Evolutionary conservation across 139 green algal species (phyloP).

Genomic region (Protoeuglena noctilucae): DNA sequence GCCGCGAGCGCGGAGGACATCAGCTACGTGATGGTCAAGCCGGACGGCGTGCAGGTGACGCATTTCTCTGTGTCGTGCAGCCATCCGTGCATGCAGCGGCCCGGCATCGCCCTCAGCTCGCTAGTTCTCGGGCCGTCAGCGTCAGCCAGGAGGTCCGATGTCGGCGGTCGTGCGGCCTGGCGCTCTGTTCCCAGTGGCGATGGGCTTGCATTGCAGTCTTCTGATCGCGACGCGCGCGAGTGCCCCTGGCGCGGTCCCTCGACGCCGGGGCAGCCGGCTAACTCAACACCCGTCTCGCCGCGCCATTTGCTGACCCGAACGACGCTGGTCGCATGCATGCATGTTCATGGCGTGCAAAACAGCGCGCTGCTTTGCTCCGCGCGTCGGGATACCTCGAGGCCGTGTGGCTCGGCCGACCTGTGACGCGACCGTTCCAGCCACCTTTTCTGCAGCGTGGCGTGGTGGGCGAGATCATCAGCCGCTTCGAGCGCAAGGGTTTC

Average conservation of each 20-base stretch:
- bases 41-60: slow-evolving; percentile 76
- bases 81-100: background rate
- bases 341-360: slow-evolving; percentile 4
- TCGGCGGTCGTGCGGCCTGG: too few species aligned
- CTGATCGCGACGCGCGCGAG: background rate
- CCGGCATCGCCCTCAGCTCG: too few species aligned
- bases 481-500: slow-evolving; percentile 61
- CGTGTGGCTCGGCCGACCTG: too few species aligned
- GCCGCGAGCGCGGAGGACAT: too few species aligned
- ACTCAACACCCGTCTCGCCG: too few species aligned
- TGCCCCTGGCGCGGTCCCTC: too few species aligned
- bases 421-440: too few species aligned
- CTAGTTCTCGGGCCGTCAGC: background rate
- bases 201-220: background rate
- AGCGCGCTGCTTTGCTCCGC: too few species aligned
- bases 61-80: slow-evolving; percentile 5
- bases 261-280: too few species aligned
- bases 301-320: too few species aligned
- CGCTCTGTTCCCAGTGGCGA: background rate
- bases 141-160: too few species aligned
- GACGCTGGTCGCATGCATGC: background rate
- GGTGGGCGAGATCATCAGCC: slow-evolving; percentile 71
- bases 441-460: slow-evolving; percentile 46
- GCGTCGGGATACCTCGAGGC: too few species aligned
- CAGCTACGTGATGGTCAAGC: slow-evolving; percentile 93